phyloP scores from a whole-genome alignment of 345 rosid genomes.

The Psidium friedrichsthalianum region DNA sequence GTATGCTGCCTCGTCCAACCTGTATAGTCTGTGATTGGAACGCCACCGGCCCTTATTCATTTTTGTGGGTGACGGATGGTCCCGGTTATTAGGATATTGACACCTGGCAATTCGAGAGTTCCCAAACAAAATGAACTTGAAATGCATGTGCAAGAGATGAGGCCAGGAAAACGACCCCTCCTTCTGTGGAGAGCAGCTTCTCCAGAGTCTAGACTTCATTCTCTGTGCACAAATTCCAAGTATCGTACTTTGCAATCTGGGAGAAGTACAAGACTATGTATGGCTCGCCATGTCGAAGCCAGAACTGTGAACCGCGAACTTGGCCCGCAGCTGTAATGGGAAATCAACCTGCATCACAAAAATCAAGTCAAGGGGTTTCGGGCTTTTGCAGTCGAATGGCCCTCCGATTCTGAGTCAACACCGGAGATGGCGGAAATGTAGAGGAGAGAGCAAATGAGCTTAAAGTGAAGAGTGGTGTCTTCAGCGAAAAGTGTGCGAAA shows the following conservation, averaged over 20 bases:
- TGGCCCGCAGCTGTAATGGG: neutral
- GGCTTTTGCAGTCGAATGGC: neutral
- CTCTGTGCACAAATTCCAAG: neutral
- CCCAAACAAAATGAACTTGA: neutral
- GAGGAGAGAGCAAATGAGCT: neutral
- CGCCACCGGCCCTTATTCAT: neutral
- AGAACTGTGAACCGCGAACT: neutral
- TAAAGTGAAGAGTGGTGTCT: neutral
- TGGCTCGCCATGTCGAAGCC: neutral
- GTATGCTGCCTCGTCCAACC: neutral
- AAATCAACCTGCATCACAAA: neutral
- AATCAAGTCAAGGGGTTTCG: neutral
- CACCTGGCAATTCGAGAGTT: neutral
- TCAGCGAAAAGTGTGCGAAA: fast-evolving
- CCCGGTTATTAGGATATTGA: neutral
- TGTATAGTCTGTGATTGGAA: neutral
- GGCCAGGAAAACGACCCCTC: neutral
- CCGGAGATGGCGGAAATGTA: neutral
- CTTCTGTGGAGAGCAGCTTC: neutral
- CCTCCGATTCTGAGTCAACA: neutral
- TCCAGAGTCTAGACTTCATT: neutral
- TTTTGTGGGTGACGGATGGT: neutral
- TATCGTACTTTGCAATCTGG: neutral
- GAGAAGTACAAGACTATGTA: neutral
- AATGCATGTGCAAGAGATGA: neutral